These are phyloP conservation scores for Incumbomyces lentus DNA, from an alignment of 2,329 filamentous ascomycete species.

Conservation along the genomic window DNA sequence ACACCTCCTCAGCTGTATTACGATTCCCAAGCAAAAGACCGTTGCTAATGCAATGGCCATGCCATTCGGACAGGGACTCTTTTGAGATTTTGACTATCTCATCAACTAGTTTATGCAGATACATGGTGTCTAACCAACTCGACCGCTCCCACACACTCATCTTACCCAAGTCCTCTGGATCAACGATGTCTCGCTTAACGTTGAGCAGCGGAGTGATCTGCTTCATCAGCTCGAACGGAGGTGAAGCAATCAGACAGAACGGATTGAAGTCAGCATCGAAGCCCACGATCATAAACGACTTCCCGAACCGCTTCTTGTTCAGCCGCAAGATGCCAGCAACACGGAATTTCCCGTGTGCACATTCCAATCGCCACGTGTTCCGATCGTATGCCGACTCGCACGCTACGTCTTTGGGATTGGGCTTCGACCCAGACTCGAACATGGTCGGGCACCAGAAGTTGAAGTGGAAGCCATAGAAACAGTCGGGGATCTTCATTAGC, in stretches of 20 bases:
- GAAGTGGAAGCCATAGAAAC: slow-evolving; percentile 1
- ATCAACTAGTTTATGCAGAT: slow-evolving; percentile 1
- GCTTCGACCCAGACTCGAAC: slow-evolving; percentile 1
- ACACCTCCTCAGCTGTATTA: background rate
- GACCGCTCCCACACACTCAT: slow-evolving; percentile 1
- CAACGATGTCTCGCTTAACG: background rate
- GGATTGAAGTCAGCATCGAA: slow-evolving; percentile 4
- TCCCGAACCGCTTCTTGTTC: background rate
- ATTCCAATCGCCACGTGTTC: background rate
- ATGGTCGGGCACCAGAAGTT: background rate
- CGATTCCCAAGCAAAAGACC: slow-evolving; percentile 1
- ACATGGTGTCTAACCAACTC: slow-evolving; percentile 3
- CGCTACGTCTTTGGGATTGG: background rate
- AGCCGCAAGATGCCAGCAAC: slow-evolving; percentile 1
- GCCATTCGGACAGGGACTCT: background rate
- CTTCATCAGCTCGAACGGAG: background rate
- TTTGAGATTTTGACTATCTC: background rate
- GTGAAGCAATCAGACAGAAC: slow-evolving; percentile 1
- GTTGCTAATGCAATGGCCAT: background rate
- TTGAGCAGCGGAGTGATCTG: background rate
- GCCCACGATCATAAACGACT: background rate
- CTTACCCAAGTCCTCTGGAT: background rate
- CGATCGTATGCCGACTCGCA: background rate
- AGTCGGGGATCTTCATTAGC: background rate
- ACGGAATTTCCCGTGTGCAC: background rate